Base-by-base conservation (phyloP, 257 asterid genomes). In the Vinca minor region DNA sequence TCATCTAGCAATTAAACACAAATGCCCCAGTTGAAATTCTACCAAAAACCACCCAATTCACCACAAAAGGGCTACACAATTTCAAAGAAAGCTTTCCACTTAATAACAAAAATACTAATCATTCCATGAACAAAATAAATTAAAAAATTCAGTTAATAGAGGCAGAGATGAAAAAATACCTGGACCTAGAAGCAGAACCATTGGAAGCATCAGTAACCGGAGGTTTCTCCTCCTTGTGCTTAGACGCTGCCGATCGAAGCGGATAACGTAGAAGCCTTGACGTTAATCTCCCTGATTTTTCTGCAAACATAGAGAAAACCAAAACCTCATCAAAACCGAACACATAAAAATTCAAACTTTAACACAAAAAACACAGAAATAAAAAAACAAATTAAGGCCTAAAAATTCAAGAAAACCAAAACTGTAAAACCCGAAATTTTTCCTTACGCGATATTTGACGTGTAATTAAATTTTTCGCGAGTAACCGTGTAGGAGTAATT, bases 241-340 rank as follows among this genome's bases (percentile, higher is more conserved):
- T 83, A 8, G 79, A 21, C 3, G 84, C n/a, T n/a, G n/a, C 81
- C 25, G 96, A 92, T 74, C 98, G 86, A 67, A 92, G 95, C 54
- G 98, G 98, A 67, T 92, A 92, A 10, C 97, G 79, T 38, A 81
- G 87, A 72, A 89, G 97, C 83, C 72, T 82, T 20, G 97, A 45
- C 9, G 95, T 45, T 31, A 88, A 75, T 80, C 69, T 75, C 64
- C 67, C 38, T 7, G 38, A n/a, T n/a, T n/a, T n/a, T n/a, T n/a
- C 85, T 63, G 67, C 28, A 60, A 58, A 67, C 5, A 41, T 63
- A 49, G 15, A 39, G 48, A 48, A n/a, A 64, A 34, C 12, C 10
- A 46, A 35, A 14, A 1, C 31, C 15, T 18, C n/a, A n/a, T 1
- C 12, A 44, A 29, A 14, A 14, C 25, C 41, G 38, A 13, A 1